These are phyloP conservation scores for Venturia asperata DNA, from an alignment of 2,329 filamentous ascomycete genomes.

Conservation along the genomic window DNA sequence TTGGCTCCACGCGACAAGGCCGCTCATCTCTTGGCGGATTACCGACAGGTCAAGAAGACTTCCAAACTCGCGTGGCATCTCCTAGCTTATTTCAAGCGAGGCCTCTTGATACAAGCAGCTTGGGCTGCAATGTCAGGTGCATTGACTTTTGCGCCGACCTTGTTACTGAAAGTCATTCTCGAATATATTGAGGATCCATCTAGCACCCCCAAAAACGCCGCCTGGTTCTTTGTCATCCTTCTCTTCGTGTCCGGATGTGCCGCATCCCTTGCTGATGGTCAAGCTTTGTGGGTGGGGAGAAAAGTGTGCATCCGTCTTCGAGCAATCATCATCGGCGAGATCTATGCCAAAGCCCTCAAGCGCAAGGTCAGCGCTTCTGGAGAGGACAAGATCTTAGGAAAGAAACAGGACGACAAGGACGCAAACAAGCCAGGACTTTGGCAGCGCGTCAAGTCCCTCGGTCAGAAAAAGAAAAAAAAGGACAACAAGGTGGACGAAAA, in stretches of 20 bases:
- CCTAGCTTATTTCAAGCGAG: slow-evolving; percentile 72
- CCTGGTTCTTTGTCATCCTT: slow-evolving; percentile 92
- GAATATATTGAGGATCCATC: slow-evolving; percentile 86
- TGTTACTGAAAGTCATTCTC: slow-evolving; percentile 83
- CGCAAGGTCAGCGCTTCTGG: slow-evolving; percentile 73
- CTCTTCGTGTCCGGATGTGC: slow-evolving; percentile 76
- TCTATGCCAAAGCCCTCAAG: slow-evolving; percentile 90
- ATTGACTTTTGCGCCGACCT: slow-evolving; percentile 84
- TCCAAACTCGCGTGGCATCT: slow-evolving; percentile 72
- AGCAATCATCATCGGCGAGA: slow-evolving; percentile 93
- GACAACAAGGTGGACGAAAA: slow-evolving; percentile 35
- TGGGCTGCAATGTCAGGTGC: slow-evolving; percentile 75
- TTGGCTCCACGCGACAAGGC: slow-evolving; percentile 83
- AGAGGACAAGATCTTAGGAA: slow-evolving; percentile 64
- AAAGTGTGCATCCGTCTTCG: slow-evolving; percentile 90
- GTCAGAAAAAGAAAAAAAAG: slow-evolving; percentile 44
- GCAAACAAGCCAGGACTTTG: slow-evolving; percentile 38
- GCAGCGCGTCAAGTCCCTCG: slow-evolving; percentile 47
- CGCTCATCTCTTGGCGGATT: slow-evolving; percentile 68
- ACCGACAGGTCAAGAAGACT: slow-evolving; percentile 79
- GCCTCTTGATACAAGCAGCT: slow-evolving; percentile 66
- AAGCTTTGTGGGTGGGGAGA: slow-evolving; percentile 86
- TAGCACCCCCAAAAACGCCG: slow-evolving; percentile 69
- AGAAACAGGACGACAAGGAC: slow-evolving; percentile 41
- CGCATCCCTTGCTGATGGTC: slow-evolving; percentile 74